Percentiles rank a stretch among this genome's conserved stretches.
phyloP scores from a whole-genome alignment of 495 filamentous ascomycete species.

The Arthonia radiata region DNA sequence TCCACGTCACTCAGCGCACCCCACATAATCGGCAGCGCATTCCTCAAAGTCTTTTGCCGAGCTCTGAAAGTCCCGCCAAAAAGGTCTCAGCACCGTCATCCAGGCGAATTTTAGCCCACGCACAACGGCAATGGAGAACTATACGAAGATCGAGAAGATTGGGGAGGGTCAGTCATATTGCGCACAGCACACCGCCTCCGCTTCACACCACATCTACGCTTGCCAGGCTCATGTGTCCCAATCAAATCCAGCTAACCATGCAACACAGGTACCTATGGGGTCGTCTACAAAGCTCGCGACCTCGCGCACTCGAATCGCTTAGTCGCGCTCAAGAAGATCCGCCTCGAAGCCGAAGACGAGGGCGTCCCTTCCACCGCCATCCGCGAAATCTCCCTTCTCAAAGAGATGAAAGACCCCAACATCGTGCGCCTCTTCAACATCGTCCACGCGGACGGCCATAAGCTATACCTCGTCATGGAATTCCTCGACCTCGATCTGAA shows the following conservation, averaged over 20 bases:
- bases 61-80: no score
- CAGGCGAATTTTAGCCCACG: no score
- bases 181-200: constrained; percentile 1
- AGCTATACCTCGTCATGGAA: constrained; percentile 85
- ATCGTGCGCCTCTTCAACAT: constrained; percentile 85
- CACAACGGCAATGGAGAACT: constrained; percentile 66
- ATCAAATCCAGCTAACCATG: not conserved
- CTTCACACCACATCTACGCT: not conserved
- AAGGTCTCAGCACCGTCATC: no score
- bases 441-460: constrained; percentile 88
- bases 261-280: constrained; percentile 58
- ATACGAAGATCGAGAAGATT: constrained; percentile 99
- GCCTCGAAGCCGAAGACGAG: constrained; percentile 90
- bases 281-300: constrained; percentile 80
- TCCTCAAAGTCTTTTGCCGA: no score
- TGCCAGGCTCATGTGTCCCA: not conserved
- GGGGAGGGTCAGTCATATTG: constrained; percentile 84
- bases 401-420: constrained; percentile 91
- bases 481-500: constrained; percentile 87
- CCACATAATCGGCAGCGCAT: no score
- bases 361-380: constrained; percentile 92
- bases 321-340: constrained; percentile 94
- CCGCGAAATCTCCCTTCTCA: constrained; percentile 84
- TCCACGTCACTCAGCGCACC: no score
- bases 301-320: constrained; percentile 53